Evolutionary conservation across 225 moss, liverwort and hornwort species (phyloP).

Genomic region (Bryoerythrophyllum caledonicum): DNA sequence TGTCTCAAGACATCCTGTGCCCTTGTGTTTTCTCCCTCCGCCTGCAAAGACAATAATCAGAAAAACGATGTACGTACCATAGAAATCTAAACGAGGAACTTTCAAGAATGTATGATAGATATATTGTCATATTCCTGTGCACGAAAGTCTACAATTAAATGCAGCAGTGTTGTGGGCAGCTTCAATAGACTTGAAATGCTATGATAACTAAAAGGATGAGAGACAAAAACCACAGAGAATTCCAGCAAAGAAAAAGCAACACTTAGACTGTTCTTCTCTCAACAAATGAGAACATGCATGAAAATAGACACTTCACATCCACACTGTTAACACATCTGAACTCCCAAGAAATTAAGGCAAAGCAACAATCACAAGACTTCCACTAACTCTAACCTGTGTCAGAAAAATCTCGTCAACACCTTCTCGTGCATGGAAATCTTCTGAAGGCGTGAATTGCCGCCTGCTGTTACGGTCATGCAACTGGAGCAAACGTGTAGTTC

Average conservation of each 20-base stretch:
- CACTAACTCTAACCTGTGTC: conserved; percentile 66
- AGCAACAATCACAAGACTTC: not conserved
- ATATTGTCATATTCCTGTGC: not conserved
- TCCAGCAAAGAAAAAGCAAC: not conserved
- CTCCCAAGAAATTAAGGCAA: not conserved
- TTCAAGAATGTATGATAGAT: not conserved
- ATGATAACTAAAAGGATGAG: not conserved
- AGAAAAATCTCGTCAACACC: conserved; percentile 94
- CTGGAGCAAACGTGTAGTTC: conserved; percentile 47
- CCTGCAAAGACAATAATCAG: conserved; percentile 55
- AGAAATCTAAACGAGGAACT: conserved; percentile 8
- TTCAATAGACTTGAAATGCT: conserved; percentile 9
- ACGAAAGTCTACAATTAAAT: not conserved
- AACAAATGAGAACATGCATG: not conserved
- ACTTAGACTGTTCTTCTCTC: not conserved
- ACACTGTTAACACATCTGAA: conserved; percentile 5
- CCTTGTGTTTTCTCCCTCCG: conserved; percentile 86
- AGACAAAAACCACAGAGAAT: not conserved
- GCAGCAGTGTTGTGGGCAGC: not conserved
- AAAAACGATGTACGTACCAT: not conserved
- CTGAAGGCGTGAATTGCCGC: conserved; percentile 78
- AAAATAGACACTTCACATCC: conserved; percentile 16
- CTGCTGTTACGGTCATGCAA: conserved; percentile 98
- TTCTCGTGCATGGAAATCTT: conserved; percentile 93
- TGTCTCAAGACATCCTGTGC: conserved; percentile 81